Evolutionary conservation across 2,329 filamentous ascomycete species (phyloP), one percentile per base, ranked within the genome.

Genomic region (Metarhizium rileyi): DNA sequence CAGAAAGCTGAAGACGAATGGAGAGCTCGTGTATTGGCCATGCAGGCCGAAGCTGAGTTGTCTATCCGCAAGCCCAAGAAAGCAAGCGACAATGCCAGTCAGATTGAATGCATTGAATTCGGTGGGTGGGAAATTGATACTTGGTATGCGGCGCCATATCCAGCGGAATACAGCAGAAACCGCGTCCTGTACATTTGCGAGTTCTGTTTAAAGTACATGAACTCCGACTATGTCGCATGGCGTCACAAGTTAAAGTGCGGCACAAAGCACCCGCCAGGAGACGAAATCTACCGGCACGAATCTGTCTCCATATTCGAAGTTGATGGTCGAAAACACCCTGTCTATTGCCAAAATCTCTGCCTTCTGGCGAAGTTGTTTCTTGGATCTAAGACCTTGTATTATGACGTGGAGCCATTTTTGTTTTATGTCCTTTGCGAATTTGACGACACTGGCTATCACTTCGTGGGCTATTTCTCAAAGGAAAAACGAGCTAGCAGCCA

Each of bases 131-230:
- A 98, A 66, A 98, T 98, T 59, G 93, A 98, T 64, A 98, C 93
- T 3, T 97, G 93, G 90, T 96, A 98, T 69, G 91, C 93, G 27
- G 93, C 93, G 36, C 94, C 93, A 12, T 98, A 98, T 64, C 93
- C 93, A 0, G 93, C 96, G 64, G 93, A 98, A 68, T 98, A 98
- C 72, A 97, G 90, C 65, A 83, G 91, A 55, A 97, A 98, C 63
- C 84, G 88, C 27, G 87, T 95, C 35, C 78, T 98, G n/a, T 97
- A 95, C 68, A 97, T 98, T 55, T 98, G 93, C 75, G 94, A 98
- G 66, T 98, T 97, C 67, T 98, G 93, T 65, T 75, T 98, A 52
- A 98, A 97, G 69, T 98, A 98, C 71, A 96, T 98, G 90, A 95
- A 94, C 67, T 97, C 93, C 18, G 91, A 96, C 65, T 97, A 95